phyloP scores from a whole-genome alignment of 2,329 filamentous ascomycete genomes.

The Chaetomium sp. region DNA sequence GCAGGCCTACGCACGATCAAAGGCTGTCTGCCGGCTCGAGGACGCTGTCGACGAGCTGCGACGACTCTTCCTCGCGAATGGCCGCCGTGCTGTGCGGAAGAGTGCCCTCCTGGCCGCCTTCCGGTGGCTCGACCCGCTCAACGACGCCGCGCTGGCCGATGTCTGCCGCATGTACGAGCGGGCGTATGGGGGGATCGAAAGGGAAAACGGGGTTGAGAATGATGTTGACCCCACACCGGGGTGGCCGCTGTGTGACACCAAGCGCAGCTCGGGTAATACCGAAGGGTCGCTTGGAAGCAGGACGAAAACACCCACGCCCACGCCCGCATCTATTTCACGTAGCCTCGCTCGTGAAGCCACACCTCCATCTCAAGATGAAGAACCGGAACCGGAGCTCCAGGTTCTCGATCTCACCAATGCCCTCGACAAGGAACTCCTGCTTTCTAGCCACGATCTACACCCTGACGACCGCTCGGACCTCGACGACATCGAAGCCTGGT shows the following conservation, averaged over 20 bases:
- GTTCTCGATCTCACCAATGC: conserved; percentile 1
- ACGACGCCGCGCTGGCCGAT: conserved; percentile 43
- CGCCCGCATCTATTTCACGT: not conserved
- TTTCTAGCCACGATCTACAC: conserved; percentile 3
- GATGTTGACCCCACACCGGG: conserved; percentile 17
- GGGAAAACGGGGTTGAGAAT: conserved; percentile 20
- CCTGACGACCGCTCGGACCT: conserved; percentile 17
- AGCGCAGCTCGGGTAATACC: not conserved
- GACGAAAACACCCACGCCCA: not conserved
- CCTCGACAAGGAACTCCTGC: conserved; percentile 16
- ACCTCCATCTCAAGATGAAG: not conserved
- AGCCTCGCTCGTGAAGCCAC: not conserved
- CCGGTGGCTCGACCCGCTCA: conserved; percentile 47
- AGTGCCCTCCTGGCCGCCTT: conserved; percentile 49
- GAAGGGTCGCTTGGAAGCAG: conserved; percentile 10
- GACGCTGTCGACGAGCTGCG: conserved; percentile 58
- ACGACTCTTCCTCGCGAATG: conserved; percentile 49
- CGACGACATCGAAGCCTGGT: conserved; percentile 23
- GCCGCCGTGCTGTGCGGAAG: conserved; percentile 43
- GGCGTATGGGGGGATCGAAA: conserved; percentile 18
- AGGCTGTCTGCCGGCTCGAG: conserved; percentile 42
- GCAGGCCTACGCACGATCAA: conserved; percentile 47
- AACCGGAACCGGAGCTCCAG: not conserved
- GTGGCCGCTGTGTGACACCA: conserved; percentile 14
- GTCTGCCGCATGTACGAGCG: conserved; percentile 34